Evolutionary conservation across 2,329 filamentous ascomycete genomes (phyloP).

Genomic region (Fusarium avenaceum): DNA sequence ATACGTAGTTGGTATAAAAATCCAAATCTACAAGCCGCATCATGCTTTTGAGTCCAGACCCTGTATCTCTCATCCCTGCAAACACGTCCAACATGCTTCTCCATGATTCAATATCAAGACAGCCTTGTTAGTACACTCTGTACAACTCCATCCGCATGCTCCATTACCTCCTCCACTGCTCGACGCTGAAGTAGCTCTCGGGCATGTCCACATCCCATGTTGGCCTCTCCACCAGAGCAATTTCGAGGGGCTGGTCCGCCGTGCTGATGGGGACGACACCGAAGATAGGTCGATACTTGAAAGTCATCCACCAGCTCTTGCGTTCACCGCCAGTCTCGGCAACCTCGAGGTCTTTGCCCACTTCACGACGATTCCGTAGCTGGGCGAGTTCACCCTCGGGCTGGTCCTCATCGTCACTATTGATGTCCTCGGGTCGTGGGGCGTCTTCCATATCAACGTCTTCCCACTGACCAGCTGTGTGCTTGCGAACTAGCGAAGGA

Average conservation of each 20-base stretch:
- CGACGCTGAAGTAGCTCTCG: constrained; percentile 74
- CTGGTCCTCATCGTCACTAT: constrained; percentile 56
- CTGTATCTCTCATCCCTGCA: constrained; percentile 26
- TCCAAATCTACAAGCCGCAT: constrained; percentile 39
- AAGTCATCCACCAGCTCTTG: constrained; percentile 80
- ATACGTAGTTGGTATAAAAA: constrained; percentile 35
- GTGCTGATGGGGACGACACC: constrained; percentile 69
- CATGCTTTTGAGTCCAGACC: constrained; percentile 21
- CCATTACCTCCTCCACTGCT: constrained; percentile 62
- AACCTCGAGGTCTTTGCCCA: constrained; percentile 36
- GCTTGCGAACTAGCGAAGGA: constrained; percentile 60
- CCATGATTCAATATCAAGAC: constrained; percentile 16
- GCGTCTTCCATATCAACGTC: constrained; percentile 57
- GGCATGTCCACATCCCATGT: constrained; percentile 85
- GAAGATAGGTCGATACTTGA: constrained; percentile 94
- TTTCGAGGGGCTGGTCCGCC: constrained; percentile 71
- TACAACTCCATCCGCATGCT: constrained; percentile 15
- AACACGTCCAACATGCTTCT: constrained; percentile 13
- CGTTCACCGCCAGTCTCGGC: constrained; percentile 47
- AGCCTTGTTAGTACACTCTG: constrained; percentile 1
- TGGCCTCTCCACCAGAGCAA: constrained; percentile 89
- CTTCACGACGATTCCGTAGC: constrained; percentile 51
- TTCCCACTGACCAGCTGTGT: constrained; percentile 58
- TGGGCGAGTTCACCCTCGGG: constrained; percentile 53
- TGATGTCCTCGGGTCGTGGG: constrained; percentile 52